These are phyloP conservation scores for Colletotrichum plurivorum DNA, from an alignment of 2,329 filamentous ascomycete genomes.

Conservation along the genomic window DNA sequence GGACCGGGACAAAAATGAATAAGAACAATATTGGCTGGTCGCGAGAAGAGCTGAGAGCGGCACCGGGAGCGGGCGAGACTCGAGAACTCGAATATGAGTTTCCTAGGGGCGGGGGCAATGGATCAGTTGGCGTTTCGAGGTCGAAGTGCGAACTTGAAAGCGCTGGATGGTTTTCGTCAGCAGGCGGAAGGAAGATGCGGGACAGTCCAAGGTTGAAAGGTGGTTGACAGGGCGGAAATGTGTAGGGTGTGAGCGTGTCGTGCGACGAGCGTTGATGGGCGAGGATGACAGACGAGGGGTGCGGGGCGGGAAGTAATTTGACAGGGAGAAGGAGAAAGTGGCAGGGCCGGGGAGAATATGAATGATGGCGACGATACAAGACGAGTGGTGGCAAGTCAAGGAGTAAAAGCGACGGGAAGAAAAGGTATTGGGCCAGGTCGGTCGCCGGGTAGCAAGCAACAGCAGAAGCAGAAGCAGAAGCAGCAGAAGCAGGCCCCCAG, in stretches of 20 bases:
- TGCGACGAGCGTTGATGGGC: constrained; percentile 39
- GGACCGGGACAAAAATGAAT: background rate
- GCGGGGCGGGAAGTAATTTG: constrained; percentile 40
- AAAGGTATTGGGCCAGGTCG: constrained; percentile 30
- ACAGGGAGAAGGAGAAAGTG: constrained; percentile 39
- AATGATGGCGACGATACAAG: constrained; percentile 42
- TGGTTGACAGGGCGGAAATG: constrained; percentile 33
- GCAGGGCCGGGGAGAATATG: constrained; percentile 39
- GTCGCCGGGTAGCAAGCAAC: constrained; percentile 28
- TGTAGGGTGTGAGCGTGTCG: constrained; percentile 29
- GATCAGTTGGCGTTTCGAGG: constrained; percentile 23
- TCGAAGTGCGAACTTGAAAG: constrained; percentile 12
- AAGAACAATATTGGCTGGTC: background rate
- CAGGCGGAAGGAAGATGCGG: constrained; percentile 11
- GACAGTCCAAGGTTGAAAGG: background rate
- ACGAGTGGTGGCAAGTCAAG: constrained; percentile 38
- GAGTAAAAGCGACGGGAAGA: constrained; percentile 27
- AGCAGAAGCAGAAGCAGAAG: constrained; percentile 34
- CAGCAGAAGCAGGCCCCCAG: constrained; percentile 6
- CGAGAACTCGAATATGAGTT: constrained; percentile 20
- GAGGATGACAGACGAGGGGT: constrained; percentile 40
- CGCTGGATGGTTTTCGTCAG: constrained; percentile 27
- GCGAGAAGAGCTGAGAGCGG: constrained; percentile 21
- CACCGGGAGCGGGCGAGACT: constrained; percentile 29
- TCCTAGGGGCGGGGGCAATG: background rate